Evolutionary conservation across 2,329 filamentous ascomycete genomes (phyloP), one percentile per base, ranked within the genome.

Genomic region (Ustilaginoidea virens): DNA sequence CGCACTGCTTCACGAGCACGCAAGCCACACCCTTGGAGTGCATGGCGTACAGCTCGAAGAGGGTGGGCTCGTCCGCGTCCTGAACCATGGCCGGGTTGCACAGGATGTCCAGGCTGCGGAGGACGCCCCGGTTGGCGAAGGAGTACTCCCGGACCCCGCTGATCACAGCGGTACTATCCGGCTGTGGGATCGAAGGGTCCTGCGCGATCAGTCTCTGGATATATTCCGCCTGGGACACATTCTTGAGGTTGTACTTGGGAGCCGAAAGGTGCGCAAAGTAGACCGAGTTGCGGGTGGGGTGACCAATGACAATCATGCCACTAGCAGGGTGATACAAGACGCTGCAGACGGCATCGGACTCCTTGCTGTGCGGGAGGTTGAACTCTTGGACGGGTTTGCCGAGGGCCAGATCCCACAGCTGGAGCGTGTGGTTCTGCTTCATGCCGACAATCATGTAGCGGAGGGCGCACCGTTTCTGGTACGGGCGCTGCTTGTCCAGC

Each of bases 401-500:
- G 19, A 98, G 74, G 23, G 81, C 85, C 47, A 98, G 74, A 61
- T 98, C 90, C 92, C 90, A 98, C 25, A 98, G 72, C 62, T 98
- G 92, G 36, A 98, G 72, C 32, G 87, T 92, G 58, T 98, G 90
- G 55, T 98, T 98, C 55, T 98, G 90, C 61, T 96, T 94, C 72
- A 96, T 83, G 44, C 90, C 90, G 37, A 98, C 82, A 49, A 98
- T 77, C 61, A 98, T 78, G 60, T 98, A 98, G 36, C 90, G 75
- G 37, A 94, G 66, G 27, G 92, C 86, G 46, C 80, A 79, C 35
- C 80, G 78, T 58, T 90, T 93, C 58, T 77, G 72, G 55, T 92
- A 94, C 25, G 90, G 85, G 37, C 86, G 80, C 55, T 86, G 74
- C 64, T 96, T 98, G 58, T 98, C 90, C 42, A 98, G 74, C 54